Evolutionary conservation across 2,329 filamentous ascomycete species (phyloP), one percentile per base, ranked within the genome.

Genomic region (Epichloe hybrida): DNA sequence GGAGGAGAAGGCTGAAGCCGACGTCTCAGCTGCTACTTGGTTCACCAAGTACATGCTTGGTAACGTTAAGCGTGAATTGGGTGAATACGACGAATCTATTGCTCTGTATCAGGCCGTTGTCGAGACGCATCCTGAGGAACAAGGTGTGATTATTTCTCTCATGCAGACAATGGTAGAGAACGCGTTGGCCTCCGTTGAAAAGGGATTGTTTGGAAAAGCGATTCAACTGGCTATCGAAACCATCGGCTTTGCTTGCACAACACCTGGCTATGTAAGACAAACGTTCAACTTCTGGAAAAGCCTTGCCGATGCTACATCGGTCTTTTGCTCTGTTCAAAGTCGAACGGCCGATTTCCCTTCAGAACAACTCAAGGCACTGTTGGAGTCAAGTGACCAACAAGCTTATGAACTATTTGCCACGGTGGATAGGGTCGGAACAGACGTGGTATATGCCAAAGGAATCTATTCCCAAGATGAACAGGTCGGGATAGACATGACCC

Each of bases 201-300:
- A 83, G 54, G 93, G 91, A 0, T 75, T 94, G 39, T 97, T 93
- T 64, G 89, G 93, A 41, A 86, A 90, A 62, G 83, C 90, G 3
- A 72, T 84, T 3, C 76, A 84, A 54, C 79, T 86, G 53, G 87
- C 88, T 3, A 70, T 69, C 13, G 76, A 84, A 50, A 83, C 83
- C 0, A 78, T 98, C 48, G 64, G 76, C 11, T 81, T 86, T 51
- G 87, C 88, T 0, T 70, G 71, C 5, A 69, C 71, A 4, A 79
- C 90, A 38, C 76, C 76, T 1, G 70, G 75, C 36, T 72, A 74
- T 42, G 78, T 84, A 45, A 71, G 78, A 4, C 75, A 83, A 48
- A 84, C 87, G 0, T 96, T 97, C 70, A 98, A 97, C 63, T 77
- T 95, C 50, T 98, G 94, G 93, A 97, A 94, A 65, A 81, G 85